Conservation (phyloP, 345 rosid species). For the Erucastrum elatum region DNA sequence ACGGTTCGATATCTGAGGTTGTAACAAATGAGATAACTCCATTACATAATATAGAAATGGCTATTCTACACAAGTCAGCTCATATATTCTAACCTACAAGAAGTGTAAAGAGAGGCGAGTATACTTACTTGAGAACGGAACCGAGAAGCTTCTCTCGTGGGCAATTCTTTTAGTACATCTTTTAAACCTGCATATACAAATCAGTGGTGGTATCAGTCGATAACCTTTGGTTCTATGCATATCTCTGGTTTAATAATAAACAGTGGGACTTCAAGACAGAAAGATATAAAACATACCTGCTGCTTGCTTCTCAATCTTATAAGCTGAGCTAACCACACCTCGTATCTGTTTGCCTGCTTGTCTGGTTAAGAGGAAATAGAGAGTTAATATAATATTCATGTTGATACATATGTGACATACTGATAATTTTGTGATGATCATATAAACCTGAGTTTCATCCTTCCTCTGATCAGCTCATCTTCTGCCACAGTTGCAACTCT, state of each 20-base stretch:
- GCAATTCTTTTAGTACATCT: conserved; percentile 68
- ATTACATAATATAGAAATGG: too few species aligned
- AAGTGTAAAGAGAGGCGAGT: background rate
- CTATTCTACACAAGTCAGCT: too few species aligned
- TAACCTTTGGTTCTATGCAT: background rate
- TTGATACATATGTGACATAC: conserved; percentile 13
- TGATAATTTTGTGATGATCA: conserved; percentile 20
- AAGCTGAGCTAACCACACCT: conserved; percentile 62
- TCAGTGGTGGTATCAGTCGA: conserved; percentile 1
- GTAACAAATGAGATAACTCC: background rate
- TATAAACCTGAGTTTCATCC: conserved; percentile 82
- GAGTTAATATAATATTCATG: conserved; percentile 8
- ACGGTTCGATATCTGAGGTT: conserved; percentile 64
- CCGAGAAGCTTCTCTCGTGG: conserved; percentile 81
- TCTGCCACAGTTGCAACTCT: conserved; percentile 67
- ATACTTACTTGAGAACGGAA: conserved; percentile 66
- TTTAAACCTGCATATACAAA: conserved; percentile 61
- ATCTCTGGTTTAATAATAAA: conserved; percentile 6
- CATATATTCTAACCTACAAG: conserved; percentile 16
- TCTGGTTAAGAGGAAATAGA: conserved; percentile 48
- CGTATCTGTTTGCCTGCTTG: conserved; percentile 93
- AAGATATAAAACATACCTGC: conserved; percentile 48
- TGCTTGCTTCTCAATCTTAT: conserved; percentile 89
- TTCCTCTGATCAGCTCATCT: conserved; percentile 74
- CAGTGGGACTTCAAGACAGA: background rate